Percentiles rank a stretch among this genome's conserved stretches.
Conservation (phyloP, 495 filamentous ascomycete genomes). For the Neurospora sp. region DNA sequence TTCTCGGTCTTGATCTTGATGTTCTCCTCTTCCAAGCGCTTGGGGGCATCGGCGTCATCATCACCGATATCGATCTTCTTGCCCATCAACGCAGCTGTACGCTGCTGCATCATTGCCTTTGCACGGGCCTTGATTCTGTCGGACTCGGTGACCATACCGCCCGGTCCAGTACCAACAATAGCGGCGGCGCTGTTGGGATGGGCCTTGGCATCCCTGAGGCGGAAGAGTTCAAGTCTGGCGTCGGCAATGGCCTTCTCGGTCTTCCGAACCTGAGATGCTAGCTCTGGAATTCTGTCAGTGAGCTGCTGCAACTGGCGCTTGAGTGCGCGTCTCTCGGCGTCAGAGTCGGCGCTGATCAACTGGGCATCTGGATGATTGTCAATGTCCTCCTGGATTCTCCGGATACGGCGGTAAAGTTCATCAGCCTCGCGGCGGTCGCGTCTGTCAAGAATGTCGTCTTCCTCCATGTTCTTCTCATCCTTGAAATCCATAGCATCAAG, state of each 20-base stretch:
- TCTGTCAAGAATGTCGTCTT: slow-evolving; percentile 86
- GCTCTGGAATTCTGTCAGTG: slow-evolving; percentile 81
- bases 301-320: slow-evolving; percentile 81
- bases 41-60: slow-evolving; percentile 67
- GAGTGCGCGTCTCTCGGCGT: slow-evolving; percentile 74
- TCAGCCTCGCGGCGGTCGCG: slow-evolving; percentile 87
- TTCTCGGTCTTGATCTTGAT: slow-evolving; percentile 68
- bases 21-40: slow-evolving; percentile 79
- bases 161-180: slow-evolving; percentile 88
- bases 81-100: slow-evolving; percentile 84
- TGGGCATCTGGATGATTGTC: slow-evolving; percentile 78
- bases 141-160: slow-evolving; percentile 82
- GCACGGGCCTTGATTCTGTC: slow-evolving; percentile 92
- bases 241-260: slow-evolving; percentile 90
- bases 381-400: slow-evolving; percentile 94
- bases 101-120: slow-evolving; percentile 96
- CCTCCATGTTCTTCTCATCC: slow-evolving; percentile 79
- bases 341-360: slow-evolving; percentile 63
- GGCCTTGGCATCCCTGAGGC: slow-evolving; percentile 83
- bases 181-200: slow-evolving; percentile 73
- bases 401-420: slow-evolving; percentile 83
- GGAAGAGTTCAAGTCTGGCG: slow-evolving; percentile 86
- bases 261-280: slow-evolving; percentile 84
- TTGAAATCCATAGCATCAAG: slow-evolving; percentile 97
- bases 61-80: slow-evolving; percentile 54